phyloP scores from a whole-genome alignment of 2,329 filamentous ascomycete genomes.

The Trichophyton benhamiae region DNA sequence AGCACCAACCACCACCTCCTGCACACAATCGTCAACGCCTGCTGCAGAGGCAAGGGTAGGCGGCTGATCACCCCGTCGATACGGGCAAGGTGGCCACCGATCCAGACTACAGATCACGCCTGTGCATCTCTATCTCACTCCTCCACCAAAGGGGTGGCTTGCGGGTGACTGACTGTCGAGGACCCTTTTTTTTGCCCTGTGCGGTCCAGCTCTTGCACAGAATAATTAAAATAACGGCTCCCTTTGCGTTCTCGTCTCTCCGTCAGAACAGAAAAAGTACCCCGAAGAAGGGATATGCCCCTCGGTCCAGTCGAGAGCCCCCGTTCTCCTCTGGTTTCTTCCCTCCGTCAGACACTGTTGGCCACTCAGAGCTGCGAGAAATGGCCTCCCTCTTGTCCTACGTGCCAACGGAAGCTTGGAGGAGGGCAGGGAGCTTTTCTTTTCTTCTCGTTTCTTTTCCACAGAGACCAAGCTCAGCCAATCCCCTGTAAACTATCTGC shows the following conservation, averaged over 20 bases:
- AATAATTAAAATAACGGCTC: not conserved
- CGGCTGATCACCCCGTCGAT: not conserved
- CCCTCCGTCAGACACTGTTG: not conserved
- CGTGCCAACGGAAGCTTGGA: not conserved
- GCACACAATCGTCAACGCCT: not conserved
- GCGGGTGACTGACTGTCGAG: not conserved
- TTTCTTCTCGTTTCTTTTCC: not conserved
- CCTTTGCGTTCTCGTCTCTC: not conserved
- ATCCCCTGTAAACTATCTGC: not conserved
- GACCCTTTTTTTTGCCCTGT: not conserved
- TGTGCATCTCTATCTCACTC: not conserved
- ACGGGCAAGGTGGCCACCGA: not conserved
- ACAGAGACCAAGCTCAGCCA: not conserved
- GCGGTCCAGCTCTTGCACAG: not conserved
- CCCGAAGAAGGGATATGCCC: too few species aligned
- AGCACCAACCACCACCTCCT: not conserved
- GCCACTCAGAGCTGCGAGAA: not conserved
- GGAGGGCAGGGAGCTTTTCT: not conserved
- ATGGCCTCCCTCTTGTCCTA: not conserved
- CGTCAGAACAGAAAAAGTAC: not conserved
- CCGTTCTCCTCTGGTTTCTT: not conserved
- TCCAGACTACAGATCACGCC: not conserved
- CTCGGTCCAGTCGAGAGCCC: not conserved
- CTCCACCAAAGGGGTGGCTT: not conserved
- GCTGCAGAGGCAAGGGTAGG: conserved; percentile 3